Conservation (phyloP, 192 early-diverging fungal species). For the Kickxella alabastrina region DNA sequence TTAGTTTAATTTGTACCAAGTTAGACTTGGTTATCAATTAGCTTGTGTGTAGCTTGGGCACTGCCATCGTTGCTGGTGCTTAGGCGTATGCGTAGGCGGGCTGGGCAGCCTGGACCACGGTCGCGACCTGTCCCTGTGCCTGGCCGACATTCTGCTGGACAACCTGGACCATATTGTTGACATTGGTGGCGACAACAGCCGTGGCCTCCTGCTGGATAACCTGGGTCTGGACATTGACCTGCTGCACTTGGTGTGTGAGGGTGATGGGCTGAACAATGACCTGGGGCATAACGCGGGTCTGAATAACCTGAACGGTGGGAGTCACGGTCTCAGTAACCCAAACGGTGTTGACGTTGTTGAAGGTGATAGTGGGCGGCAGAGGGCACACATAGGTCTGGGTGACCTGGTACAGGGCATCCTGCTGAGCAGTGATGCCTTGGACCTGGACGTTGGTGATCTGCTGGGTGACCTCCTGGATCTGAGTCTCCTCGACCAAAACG, state of each 20-base stretch:
- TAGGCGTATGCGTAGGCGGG: no score
- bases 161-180: conserved; percentile 48
- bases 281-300: conserved; percentile 42
- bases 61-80: no score
- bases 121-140: conserved; percentile 18
- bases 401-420: conserved; percentile 42
- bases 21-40: no score
- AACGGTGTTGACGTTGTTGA: conserved; percentile 41
- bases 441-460: conserved; percentile 46
- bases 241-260: conserved; percentile 42
- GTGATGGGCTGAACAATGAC: conserved; percentile 48
- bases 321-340: conserved; percentile 46
- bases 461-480: conserved; percentile 20
- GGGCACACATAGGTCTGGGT: conserved; percentile 47
- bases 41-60: no score
- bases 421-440: conserved; percentile 30
- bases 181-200: conserved; percentile 27
- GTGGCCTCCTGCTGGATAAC: conserved; percentile 44
- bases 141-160: conserved; percentile 45
- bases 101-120: no score
- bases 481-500: conserved; percentile 33
- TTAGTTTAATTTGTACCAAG: no score
- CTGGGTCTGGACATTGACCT: conserved; percentile 34
- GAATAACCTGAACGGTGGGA: conserved; percentile 44
- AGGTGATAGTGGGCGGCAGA: conserved; percentile 33